A percentile compares a stretch with the other conserved stretches of the same genome.
phyloP scores from a whole-genome alignment of 176 grass and related monocot genomes.

The Ensete ventricosum region DNA sequence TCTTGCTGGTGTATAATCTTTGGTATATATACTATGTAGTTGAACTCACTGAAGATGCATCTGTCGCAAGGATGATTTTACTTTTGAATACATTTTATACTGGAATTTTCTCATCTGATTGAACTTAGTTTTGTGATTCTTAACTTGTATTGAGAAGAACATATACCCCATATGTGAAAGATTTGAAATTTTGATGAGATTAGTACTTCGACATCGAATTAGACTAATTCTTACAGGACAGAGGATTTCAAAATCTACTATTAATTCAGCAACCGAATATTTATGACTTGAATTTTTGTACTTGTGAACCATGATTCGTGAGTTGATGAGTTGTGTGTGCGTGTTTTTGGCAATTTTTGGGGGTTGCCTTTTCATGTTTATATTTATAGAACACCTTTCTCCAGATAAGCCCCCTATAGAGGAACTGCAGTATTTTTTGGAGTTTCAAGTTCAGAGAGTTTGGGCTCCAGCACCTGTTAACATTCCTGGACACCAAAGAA shows the following conservation, averaged over 20 bases:
- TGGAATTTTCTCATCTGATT: neutral
- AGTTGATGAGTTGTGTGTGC: too few relatives aligned
- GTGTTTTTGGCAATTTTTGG: too few relatives aligned
- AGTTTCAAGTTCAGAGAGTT: constrained; percentile 78
- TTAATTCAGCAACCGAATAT: neutral
- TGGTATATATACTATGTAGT: neutral
- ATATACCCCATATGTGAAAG: neutral
- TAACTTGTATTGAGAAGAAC: neutral
- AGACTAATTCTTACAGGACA: too few relatives aligned
- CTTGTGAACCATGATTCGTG: too few relatives aligned
- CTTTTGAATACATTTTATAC: too few relatives aligned
- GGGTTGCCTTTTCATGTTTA: neutral
- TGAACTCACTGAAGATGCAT: neutral
- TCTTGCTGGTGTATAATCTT: too few relatives aligned
- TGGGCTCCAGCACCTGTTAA: constrained; percentile 78
- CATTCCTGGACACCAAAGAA: constrained; percentile 77
- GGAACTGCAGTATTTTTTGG: constrained; percentile 96
- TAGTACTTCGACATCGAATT: too few relatives aligned
- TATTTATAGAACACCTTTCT: constrained; percentile 1
- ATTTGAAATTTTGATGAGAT: neutral
- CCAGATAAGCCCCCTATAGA: constrained; percentile 94
- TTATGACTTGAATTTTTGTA: too few relatives aligned
- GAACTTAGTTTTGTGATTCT: neutral
- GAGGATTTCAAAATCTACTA: neutral
- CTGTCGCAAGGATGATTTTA: too few relatives aligned